Percentiles rank a stretch among this genome's conserved stretches.
Conservation (phyloP, 371 early-diverging fungal species). For the Parasitella parasitica region DNA sequence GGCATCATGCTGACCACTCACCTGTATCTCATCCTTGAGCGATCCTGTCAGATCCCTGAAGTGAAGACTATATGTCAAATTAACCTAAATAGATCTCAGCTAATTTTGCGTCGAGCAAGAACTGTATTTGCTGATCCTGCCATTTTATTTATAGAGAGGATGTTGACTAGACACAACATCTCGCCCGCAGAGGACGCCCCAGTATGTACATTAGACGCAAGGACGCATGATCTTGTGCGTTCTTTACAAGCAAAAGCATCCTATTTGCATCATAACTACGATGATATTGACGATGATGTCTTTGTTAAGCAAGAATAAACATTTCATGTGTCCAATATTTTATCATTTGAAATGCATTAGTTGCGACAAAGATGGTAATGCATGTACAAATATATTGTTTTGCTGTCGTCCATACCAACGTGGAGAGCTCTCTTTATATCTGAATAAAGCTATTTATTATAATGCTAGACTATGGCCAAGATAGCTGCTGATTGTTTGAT, state of each 20-base stretch:
- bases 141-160: constrained; percentile 32
- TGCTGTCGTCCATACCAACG: too few relatives aligned
- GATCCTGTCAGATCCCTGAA: constrained; percentile 18
- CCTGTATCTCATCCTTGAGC: constrained; percentile 29
- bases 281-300: background rate
- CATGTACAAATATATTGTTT: too few relatives aligned
- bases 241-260: constrained; percentile 15
- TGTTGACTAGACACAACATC: constrained; percentile 15
- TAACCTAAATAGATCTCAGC: constrained; percentile 29
- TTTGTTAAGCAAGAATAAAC: background rate
- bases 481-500: too few relatives aligned
- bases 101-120: constrained; percentile 25
- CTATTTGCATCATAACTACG: constrained; percentile 1
- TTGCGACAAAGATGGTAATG: too few relatives aligned
- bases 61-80: constrained; percentile 31
- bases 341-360: too few relatives aligned
- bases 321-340: background rate
- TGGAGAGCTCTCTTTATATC: too few relatives aligned
- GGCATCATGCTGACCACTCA: constrained; percentile 27
- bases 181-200: constrained; percentile 6
- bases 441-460: too few relatives aligned
- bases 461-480: too few relatives aligned
- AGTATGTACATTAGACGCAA: constrained; percentile 11
- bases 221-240: constrained; percentile 3
- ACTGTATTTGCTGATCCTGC: constrained; percentile 25